Conservation (phyloP, 2,329 filamentous ascomycete species). For the Penicillium sp. region DNA sequence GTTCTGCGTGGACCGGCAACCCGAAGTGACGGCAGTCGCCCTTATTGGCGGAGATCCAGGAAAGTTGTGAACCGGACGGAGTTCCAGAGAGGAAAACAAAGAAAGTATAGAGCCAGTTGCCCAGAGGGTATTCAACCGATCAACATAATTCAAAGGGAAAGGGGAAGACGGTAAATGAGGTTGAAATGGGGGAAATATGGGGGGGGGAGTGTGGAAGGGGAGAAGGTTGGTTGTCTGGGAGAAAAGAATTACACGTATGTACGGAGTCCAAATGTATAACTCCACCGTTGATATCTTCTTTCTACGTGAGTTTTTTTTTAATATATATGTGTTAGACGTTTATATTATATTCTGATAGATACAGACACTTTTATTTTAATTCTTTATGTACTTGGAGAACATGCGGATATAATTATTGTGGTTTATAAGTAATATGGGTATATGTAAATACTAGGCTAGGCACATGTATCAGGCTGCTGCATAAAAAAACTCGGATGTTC, state of each 20-base stretch:
- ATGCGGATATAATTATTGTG: background rate
- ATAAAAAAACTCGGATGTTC: conserved; percentile 6
- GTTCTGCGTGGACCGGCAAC: conserved; percentile 31
- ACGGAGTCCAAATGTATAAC: background rate
- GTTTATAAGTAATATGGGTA: background rate
- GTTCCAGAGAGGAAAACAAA: conserved; percentile 13
- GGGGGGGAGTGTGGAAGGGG: conserved; percentile 1
- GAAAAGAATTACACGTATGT: conserved; percentile 10
- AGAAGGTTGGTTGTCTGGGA: conserved; percentile 10
- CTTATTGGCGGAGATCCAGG: conserved; percentile 21
- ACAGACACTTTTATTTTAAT: background rate
- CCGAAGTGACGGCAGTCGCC: conserved; percentile 23
- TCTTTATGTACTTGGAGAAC: background rate
- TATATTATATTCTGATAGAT: background rate
- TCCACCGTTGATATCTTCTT: too few species aligned
- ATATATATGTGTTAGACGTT: background rate
- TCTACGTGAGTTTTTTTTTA: background rate
- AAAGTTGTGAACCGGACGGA: conserved; percentile 20
- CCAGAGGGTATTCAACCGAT: conserved; percentile 14
- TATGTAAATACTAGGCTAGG: background rate
- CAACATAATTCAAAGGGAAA: conserved; percentile 16
- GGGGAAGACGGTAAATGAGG: conserved; percentile 7
- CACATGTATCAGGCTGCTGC: conserved; percentile 2
- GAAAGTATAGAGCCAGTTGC: conserved; percentile 6
- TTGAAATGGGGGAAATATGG: conserved; percentile 11